Percentiles rank a stretch among this genome's conserved stretches.
phyloP scores from a whole-genome alignment of 1,284 basidiomycete species.

The Irpex rosettiformis region DNA sequence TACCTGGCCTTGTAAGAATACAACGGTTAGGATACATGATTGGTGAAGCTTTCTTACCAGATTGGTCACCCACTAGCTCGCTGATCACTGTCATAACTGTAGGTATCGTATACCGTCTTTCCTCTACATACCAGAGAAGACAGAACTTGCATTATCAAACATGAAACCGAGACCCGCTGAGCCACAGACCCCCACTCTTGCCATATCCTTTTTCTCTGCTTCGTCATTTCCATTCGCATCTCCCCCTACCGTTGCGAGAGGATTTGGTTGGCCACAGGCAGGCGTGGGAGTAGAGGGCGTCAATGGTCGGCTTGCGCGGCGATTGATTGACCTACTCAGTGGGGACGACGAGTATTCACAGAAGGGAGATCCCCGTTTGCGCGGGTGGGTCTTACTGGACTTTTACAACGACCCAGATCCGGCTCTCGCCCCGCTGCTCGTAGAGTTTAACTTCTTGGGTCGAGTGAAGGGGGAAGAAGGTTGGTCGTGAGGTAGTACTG shows the following conservation, averaged over 20 bases:
- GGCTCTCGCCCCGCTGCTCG: constrained; percentile 58
- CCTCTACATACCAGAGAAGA: constrained; percentile 77
- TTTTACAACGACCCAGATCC: constrained; percentile 58
- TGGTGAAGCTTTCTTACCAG: constrained; percentile 50
- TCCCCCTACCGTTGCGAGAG: constrained; percentile 71
- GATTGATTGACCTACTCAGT: constrained; percentile 58
- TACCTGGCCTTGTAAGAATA: constrained; percentile 68
- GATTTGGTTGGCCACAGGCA: constrained; percentile 74
- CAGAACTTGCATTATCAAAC: constrained; percentile 48
- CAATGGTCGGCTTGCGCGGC: constrained; percentile 67
- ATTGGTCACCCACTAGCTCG: no score
- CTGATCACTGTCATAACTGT: constrained; percentile 4
- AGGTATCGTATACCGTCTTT: constrained; percentile 81
- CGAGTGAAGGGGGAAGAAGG: constrained; percentile 45
- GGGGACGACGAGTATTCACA: constrained; percentile 11
- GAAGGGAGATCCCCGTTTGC: constrained; percentile 37
- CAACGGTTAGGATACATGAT: constrained; percentile 72
- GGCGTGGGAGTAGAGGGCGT: constrained; percentile 80
- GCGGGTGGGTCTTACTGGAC: constrained; percentile 74
- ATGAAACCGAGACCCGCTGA: constrained; percentile 42
- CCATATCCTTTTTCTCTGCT: constrained; percentile 79
- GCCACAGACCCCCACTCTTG: constrained; percentile 44
- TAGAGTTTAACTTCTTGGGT: constrained; percentile 73
- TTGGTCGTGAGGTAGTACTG: constrained; percentile 26
- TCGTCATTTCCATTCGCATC: constrained; percentile 76